Evolutionary conservation across 2,329 filamentous ascomycete genomes (phyloP).

Genomic region (Basipetospora chlamydospora): DNA sequence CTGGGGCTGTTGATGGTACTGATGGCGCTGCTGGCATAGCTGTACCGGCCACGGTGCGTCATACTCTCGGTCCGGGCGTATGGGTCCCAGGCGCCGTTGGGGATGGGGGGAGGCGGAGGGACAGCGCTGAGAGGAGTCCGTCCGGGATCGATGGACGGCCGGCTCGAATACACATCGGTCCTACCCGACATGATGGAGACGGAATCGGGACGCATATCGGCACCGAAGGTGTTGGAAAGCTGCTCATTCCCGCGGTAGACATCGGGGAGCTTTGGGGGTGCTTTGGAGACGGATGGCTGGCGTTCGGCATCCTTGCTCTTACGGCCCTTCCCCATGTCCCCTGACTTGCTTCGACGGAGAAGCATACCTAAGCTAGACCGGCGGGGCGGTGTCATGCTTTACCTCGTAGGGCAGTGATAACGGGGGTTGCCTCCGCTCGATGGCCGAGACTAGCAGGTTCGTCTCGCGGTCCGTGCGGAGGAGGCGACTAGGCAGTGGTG

Average conservation of each 20-base stretch:
- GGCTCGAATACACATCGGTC: slow-evolving; percentile 22
- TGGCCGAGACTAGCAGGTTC: slow-evolving; percentile 3
- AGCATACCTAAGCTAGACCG: slow-evolving; percentile 41
- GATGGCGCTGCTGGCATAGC: slow-evolving; percentile 83
- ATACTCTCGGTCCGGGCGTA: slow-evolving; percentile 85
- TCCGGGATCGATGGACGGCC: slow-evolving; percentile 39
- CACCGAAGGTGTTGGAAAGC: slow-evolving; percentile 28
- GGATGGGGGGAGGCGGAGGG: slow-evolving; percentile 36
- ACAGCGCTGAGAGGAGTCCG: slow-evolving; percentile 24
- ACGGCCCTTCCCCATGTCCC: slow-evolving; percentile 45
- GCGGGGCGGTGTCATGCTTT: slow-evolving; percentile 21
- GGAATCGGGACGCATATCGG: slow-evolving; percentile 48
- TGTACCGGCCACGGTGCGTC: slow-evolving; percentile 90
- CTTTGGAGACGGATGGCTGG: slow-evolving; percentile 29
- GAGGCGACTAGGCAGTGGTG: no score
- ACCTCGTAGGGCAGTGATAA: slow-evolving; percentile 1
- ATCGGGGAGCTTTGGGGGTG: slow-evolving; percentile 36
- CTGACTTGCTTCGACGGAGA: slow-evolving; percentile 53
- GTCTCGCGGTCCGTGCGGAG: slow-evolving; percentile 1
- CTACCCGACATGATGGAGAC: slow-evolving; percentile 42
- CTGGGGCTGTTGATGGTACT: slow-evolving; percentile 89
- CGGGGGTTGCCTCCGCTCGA: slow-evolving; percentile 1
- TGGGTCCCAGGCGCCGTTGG: slow-evolving; percentile 52
- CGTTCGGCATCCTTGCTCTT: slow-evolving; percentile 45
- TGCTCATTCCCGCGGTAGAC: slow-evolving; percentile 33